A percentile compares a stretch with the other conserved stretches of the same genome.
Conservation (phyloP, 116 monocot genomes). For the Zostera marina region DNA sequence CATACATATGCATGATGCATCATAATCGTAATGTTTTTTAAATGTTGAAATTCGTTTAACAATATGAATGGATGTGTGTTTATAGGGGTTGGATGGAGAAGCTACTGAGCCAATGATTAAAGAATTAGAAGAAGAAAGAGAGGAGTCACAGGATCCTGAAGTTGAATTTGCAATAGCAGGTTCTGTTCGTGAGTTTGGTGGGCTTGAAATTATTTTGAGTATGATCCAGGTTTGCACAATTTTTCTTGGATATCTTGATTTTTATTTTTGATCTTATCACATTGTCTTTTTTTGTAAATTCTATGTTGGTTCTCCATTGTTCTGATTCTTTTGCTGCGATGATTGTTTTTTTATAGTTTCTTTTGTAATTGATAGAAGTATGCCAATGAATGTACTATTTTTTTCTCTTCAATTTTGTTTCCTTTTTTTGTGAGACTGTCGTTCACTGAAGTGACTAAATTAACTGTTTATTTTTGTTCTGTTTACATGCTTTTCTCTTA, state of each 20-base stretch:
- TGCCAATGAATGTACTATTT: no score
- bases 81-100: slow-evolving; percentile 95
- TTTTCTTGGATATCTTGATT: neutral
- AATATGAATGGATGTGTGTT: neutral
- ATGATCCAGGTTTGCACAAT: slow-evolving; percentile 66
- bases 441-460: neutral
- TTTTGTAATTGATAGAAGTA: no score
- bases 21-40: neutral
- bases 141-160: slow-evolving; percentile 97
- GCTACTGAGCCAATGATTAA: slow-evolving; percentile 99
- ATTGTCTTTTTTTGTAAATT: no score
- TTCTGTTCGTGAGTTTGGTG: slow-evolving; percentile 85
- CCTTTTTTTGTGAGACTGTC: neutral
- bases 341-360: no score
- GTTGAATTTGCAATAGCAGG: slow-evolving; percentile 96
- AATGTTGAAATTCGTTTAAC: neutral
- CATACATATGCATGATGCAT: neutral
- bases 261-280: neutral
- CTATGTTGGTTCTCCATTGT: no score
- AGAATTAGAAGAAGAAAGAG: slow-evolving; percentile 95
- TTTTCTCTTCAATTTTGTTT: neutral
- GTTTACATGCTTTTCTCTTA: neutral
- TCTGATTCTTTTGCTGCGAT: no score
- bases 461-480: neutral
- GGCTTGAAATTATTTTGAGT: slow-evolving; percentile 75